Base-by-base conservation (phyloP, 768 basidiomycete genomes). In the Suillus luteus region DNA sequence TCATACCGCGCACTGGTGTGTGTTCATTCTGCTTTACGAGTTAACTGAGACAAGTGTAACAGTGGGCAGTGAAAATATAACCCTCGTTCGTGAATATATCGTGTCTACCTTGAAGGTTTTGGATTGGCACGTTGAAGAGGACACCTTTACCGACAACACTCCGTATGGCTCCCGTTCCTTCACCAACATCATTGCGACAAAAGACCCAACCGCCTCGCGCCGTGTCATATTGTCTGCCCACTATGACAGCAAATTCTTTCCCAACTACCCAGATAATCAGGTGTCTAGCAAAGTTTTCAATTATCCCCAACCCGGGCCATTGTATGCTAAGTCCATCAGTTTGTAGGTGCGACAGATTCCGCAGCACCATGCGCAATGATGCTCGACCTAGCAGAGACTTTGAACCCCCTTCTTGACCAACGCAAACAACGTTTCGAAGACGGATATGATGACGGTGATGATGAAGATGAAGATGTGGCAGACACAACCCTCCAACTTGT, bases 331-430 rank as follows among this genome's bases (percentile, higher is more conserved):
- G 38, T 43, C 33, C 61, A 64, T 59, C 58, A 98, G 93, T 99
- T 99, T 73, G 80, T 99, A 70, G 97, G 97, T 40, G 97, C 97
- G 10, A 99, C 95, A 11, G 97, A 99, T 73, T 97, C 95, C 1
- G 97, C 96, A 7, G 95, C 93, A 40, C 89, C 97, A 2, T 98
- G 96, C 68, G 94, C 95, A 5, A 89, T 99, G 77, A 84, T 99
- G 80, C 85, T 98, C 35, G 95, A 98, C 76, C 79, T 98, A 17
- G 97, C 95, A 0, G 92, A 95, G 76, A 78, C 90, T 6, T 77
- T 98, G 44, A 86, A 92, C 64, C 87, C 86, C 0, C 77, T 96
- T 46, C 76, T 99, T 19, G 82, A 90, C 40, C 78, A 81, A 14
- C 83, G 90, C 27, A 78, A 82, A 51, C 78, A 82, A 61, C 81